phyloP scores from a whole-genome alignment of 306 rosid species.

The Prunus salicina region DNA sequence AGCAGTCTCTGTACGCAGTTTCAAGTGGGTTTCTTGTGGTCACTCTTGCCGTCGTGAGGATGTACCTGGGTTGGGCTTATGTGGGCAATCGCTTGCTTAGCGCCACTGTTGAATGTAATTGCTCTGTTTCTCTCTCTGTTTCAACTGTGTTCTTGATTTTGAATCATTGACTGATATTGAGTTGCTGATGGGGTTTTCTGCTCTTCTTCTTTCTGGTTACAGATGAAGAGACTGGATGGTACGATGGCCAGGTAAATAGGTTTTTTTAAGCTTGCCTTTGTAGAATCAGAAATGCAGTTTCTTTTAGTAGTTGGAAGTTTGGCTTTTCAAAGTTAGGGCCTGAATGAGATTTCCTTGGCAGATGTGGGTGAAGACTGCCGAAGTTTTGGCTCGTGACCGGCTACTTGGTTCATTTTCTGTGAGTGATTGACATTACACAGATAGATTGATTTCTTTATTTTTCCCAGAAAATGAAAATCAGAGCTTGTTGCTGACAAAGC shows the following conservation, averaged over 20 bases:
- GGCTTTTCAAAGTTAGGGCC: neutral
- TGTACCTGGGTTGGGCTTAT: slow-evolving; percentile 97
- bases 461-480: no score
- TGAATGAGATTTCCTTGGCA: slow-evolving; percentile 29
- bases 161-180: neutral
- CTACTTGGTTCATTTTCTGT: slow-evolving; percentile 94
- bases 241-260: slow-evolving; percentile 77
- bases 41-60: slow-evolving; percentile 73
- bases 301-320: neutral
- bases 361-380: slow-evolving; percentile 96
- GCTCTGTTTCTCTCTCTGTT: neutral
- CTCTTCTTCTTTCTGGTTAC: slow-evolving; percentile 21
- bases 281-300: neutral
- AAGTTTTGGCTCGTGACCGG: slow-evolving; percentile 84
- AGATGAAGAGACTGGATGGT: slow-evolving; percentile 99
- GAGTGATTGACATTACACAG: slow-evolving; percentile 27
- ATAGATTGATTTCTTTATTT: neutral
- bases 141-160: neutral
- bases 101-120: slow-evolving; percentile 89
- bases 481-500: neutral
- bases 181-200: no score
- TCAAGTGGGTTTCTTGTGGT: slow-evolving; percentile 70
- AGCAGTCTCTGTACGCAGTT: slow-evolving; percentile 51
- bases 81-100: slow-evolving; percentile 93
- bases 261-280: neutral